Base-by-base conservation (phyloP, 192 early-diverging fungal genomes). In the Obelidium mucronatum region DNA sequence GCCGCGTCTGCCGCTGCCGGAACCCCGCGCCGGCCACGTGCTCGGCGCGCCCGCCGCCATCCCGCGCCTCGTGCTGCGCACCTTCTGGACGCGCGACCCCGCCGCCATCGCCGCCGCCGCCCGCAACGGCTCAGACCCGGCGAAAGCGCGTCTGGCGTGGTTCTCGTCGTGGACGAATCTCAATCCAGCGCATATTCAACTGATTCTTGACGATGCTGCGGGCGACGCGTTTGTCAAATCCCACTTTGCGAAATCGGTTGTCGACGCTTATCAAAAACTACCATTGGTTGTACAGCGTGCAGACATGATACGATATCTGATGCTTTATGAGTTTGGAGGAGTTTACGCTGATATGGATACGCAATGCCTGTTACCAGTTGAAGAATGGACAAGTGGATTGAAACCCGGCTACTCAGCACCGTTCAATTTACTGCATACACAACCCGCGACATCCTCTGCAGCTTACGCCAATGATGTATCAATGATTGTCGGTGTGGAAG, bases 281-380 rank as follows among this genome's bases (percentile, higher is more conserved):
- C 70, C 70, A 28, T 26, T 15, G 44, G 55, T 68, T 62, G 72
- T 79, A 5, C 69, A 75, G 65, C 61, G 73, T 19, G 72, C 78
- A 40, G 78, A 79, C 40, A 66, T 79, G 24, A 36, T 24, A 8
- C 62, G 82, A 48, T 82, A 82, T 61, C 52, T 81, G 58, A 64
- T 83, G 44, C 59, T 83, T 51, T 63, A 44, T 30, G 31, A 56
- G 11, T 74, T 73, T 36, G 82, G 82, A n/a, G 82, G 82, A 31
- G 63, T 83, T 3, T 83, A 83, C 58, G 58, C 67, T 28, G 82
- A 83, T 54, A 63, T 73, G 53, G 82, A 83, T 42, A 75, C 79
- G 8, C 31, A 24, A 40, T 56, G 54, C 28, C 39, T 71, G 28
- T 33, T 44, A 22, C 58, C 79, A 4, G 28, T 81, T 35, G 80